phyloP scores from a whole-genome alignment of 2,329 filamentous ascomycete species.

The Pestalotiopsis sp. region DNA sequence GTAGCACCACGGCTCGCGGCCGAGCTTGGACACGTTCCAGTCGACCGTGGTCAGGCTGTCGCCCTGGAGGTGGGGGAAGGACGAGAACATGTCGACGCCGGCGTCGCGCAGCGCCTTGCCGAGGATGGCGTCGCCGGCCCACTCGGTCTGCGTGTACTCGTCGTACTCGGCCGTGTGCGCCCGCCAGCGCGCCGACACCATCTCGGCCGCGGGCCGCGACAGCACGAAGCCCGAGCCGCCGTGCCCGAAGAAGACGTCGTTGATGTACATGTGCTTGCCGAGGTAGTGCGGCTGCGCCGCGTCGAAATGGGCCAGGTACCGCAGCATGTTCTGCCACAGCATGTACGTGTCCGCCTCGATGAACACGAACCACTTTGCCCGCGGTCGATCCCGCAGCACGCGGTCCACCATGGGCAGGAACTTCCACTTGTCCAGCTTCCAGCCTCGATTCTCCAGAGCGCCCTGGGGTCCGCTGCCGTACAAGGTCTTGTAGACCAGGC shows the following conservation, averaged over 20 bases:
- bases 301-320: conserved; percentile 55
- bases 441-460: conserved; percentile 42
- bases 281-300: conserved; percentile 50
- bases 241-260: conserved; percentile 51
- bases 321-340: conserved; percentile 53
- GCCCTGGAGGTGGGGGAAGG: conserved; percentile 47
- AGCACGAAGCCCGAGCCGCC: conserved; percentile 56
- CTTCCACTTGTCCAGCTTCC: conserved; percentile 62
- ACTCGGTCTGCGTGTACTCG: conserved; percentile 45
- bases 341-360: conserved; percentile 62
- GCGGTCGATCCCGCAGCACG: conserved; percentile 38
- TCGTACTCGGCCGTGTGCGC: conserved; percentile 44
- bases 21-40: conserved; percentile 41
- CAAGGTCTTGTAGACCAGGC: conserved; percentile 27
- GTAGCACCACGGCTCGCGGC: conserved; percentile 49
- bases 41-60: conserved; percentile 43
- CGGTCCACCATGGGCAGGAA: conserved; percentile 57
- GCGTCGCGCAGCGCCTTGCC: conserved; percentile 48
- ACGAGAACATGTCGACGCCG: conserved; percentile 44
- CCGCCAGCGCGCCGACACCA: conserved; percentile 43
- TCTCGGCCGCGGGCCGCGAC: conserved; percentile 50
- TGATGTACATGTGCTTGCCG: conserved; percentile 55
- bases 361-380: conserved; percentile 62
- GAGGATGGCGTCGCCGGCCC: conserved; percentile 53
- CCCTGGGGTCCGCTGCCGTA: conserved; percentile 30